These are phyloP conservation scores for Saussurea involucrata DNA, from an alignment of 129 eudicot species.

Conservation along the genomic window DNA sequence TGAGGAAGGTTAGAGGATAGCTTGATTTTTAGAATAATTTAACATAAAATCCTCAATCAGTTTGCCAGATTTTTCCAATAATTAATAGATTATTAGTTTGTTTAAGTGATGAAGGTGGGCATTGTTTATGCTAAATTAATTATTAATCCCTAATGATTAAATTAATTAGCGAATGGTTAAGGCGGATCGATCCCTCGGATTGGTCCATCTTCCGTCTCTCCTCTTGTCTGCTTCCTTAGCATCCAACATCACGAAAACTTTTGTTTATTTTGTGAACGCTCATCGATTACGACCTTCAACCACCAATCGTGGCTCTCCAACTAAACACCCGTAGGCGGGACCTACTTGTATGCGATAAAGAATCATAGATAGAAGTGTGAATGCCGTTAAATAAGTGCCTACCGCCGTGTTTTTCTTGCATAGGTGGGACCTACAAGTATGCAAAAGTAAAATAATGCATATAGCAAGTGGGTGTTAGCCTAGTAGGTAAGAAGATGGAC, in stretches of 20 bases:
- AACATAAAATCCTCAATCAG: constrained; percentile 31
- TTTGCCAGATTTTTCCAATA: constrained; percentile 14
- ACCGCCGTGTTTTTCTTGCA: background rate
- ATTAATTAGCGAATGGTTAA: constrained; percentile 26
- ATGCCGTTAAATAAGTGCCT: background rate
- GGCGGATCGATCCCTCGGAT: constrained; percentile 52
- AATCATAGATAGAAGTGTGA: background rate
- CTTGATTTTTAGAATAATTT: constrained; percentile 35
- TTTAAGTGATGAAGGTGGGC: constrained; percentile 37
- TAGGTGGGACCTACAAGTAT: background rate
- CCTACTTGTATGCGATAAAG: background rate
- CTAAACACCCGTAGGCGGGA: constrained; percentile 10
- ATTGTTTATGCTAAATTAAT: constrained; percentile 15
- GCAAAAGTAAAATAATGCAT: background rate
- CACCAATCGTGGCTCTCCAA: constrained; percentile 28
- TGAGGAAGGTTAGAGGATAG: constrained; percentile 37
- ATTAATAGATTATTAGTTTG: constrained; percentile 24
- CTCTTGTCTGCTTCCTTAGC: constrained; percentile 45
- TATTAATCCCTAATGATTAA: constrained; percentile 20
- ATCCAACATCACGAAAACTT: constrained; percentile 35
- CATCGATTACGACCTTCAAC: constrained; percentile 25
- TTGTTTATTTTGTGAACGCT: constrained; percentile 4
- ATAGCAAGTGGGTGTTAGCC: background rate
- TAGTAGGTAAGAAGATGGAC: background rate
- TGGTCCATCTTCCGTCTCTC: constrained; percentile 43